Conservation (phyloP, 2,329 filamentous ascomycete genomes). For the Aspergillus bombycis region DNA sequence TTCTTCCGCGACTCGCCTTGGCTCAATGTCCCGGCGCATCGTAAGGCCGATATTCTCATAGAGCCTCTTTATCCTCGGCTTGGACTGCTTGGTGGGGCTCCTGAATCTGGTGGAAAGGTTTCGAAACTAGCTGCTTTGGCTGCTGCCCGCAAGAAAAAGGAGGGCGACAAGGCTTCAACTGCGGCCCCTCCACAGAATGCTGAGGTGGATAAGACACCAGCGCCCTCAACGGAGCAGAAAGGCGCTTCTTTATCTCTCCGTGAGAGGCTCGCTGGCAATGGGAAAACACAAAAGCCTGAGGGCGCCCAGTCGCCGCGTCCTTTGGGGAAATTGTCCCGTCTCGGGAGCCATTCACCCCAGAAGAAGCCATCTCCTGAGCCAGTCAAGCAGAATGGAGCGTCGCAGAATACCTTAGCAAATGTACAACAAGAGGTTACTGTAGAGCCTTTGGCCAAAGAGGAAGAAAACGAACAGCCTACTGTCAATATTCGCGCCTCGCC, state of each 20-base stretch:
- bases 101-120: slow-evolving; percentile 66
- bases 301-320: slow-evolving; percentile 25
- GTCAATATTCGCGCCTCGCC: slow-evolving; percentile 48
- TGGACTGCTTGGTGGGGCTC: slow-evolving; percentile 76
- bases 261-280: slow-evolving; percentile 41
- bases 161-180: slow-evolving; percentile 59
- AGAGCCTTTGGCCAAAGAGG: slow-evolving; percentile 4
- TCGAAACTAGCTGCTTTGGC: slow-evolving; percentile 92
- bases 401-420: slow-evolving; percentile 7
- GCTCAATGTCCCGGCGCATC: slow-evolving; percentile 70
- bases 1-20: slow-evolving; percentile 88
- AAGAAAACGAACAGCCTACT: slow-evolving; percentile 19
- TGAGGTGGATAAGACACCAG: slow-evolving; percentile 11
- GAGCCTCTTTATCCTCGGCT: slow-evolving; percentile 61
- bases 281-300: slow-evolving; percentile 32
- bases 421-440: slow-evolving; percentile 5
- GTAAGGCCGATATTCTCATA: slow-evolving; percentile 66
- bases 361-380: slow-evolving; percentile 26
- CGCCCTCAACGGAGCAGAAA: slow-evolving; percentile 23
- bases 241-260: slow-evolving; percentile 38
- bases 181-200: slow-evolving; percentile 9
- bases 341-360: slow-evolving; percentile 18
- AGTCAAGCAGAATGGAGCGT: slow-evolving; percentile 10
- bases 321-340: slow-evolving; percentile 22
- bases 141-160: slow-evolving; percentile 82